phyloP scores from a whole-genome alignment of 1,284 basidiomycete genomes.

The Ceratobasidium sp. region DNA sequence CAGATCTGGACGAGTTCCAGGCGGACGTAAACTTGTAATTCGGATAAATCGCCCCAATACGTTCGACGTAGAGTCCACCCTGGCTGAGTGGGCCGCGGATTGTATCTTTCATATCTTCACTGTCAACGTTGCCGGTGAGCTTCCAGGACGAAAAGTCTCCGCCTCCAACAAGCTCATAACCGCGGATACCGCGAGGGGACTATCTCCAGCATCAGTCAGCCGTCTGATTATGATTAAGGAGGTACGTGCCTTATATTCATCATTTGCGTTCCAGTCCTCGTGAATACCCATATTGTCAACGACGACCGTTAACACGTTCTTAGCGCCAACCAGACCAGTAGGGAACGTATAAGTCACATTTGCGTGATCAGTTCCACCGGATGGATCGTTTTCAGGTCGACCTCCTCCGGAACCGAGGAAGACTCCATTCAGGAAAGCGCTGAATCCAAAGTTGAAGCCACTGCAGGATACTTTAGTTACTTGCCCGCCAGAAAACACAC shows the following conservation, averaged over 20 bases:
- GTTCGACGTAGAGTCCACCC: constrained; percentile 31
- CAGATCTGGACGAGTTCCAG: constrained; percentile 20
- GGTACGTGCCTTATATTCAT: constrained; percentile 52
- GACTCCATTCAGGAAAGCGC: constrained; percentile 62
- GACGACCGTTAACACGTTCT: constrained; percentile 58
- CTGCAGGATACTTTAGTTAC: constrained; percentile 50
- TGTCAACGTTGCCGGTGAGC: constrained; percentile 28
- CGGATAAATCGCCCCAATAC: constrained; percentile 28
- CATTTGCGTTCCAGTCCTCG: constrained; percentile 52
- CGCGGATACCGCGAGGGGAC: constrained; percentile 54
- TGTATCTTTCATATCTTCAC: constrained; percentile 32
- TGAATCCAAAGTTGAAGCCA: constrained; percentile 63
- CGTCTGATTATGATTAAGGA: neutral
- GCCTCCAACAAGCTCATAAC: constrained; percentile 48
- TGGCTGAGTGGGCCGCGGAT: constrained; percentile 28
- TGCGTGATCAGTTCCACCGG: constrained; percentile 26
- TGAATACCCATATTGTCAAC: constrained; percentile 56
- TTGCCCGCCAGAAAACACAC: no score
- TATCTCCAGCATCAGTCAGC: constrained; percentile 40
- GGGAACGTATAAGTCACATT: constrained; percentile 54
- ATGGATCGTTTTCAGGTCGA: neutral
- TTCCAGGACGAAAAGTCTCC: constrained; percentile 36
- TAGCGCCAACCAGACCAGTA: constrained; percentile 54
- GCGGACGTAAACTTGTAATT: neutral
- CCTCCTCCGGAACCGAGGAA: constrained; percentile 64